Conservation (phyloP, 257 asterid species). For the Solanum lycopersicoides region DNA sequence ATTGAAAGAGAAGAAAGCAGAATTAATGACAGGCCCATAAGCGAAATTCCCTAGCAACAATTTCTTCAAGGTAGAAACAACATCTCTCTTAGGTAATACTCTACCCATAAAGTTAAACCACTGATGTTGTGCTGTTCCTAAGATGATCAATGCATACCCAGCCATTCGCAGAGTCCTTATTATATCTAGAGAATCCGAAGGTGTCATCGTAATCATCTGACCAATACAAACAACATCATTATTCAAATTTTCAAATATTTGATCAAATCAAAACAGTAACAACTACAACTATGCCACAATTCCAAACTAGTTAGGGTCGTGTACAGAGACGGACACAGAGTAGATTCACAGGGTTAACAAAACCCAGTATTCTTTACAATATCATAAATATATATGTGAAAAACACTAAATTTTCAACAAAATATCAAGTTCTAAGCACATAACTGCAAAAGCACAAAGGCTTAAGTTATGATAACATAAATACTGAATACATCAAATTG, state of each 20-base stretch:
- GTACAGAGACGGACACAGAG: neutral
- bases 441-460: neutral
- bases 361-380: neutral
- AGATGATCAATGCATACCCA: slow-evolving; percentile 57
- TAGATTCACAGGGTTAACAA: neutral
- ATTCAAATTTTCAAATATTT: neutral
- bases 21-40: slow-evolving; percentile 49
- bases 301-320: neutral
- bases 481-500: neutral
- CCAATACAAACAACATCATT: neutral
- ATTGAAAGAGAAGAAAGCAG: slow-evolving; percentile 60
- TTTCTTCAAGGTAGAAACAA: slow-evolving; percentile 63
- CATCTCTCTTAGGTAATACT: slow-evolving; percentile 54
- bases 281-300: neutral
- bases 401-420: neutral
- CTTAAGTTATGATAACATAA: neutral
- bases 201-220: slow-evolving; percentile 55
- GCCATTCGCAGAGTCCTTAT: slow-evolving; percentile 69
- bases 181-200: slow-evolving; percentile 39
- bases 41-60: slow-evolving; percentile 60
- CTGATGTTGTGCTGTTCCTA: slow-evolving; percentile 70
- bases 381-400: neutral
- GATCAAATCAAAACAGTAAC: neutral
- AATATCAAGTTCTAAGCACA: neutral
- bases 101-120: slow-evolving; percentile 72